Base-by-base conservation (phyloP, 1,284 basidiomycete species). In the Malassezia arunalokei region DNA sequence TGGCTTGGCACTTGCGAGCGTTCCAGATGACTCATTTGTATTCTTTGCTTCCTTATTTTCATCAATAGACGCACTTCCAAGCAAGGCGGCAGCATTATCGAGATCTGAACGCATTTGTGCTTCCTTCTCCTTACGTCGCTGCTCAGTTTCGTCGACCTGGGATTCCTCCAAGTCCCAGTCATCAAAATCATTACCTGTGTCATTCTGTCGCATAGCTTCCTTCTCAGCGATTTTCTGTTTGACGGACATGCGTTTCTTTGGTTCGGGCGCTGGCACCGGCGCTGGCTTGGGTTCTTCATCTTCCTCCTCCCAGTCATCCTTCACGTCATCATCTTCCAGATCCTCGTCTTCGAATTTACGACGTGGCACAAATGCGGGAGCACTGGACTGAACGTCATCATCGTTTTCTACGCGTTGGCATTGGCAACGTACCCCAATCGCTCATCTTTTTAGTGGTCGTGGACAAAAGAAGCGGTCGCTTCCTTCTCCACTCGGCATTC, bases 231-330 rank as follows among this genome's bases (percentile, higher is more conserved):
- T 66, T 55, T 71, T 73, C 40, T 69, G 65, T 51, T 71, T 73
- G 41, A 71, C 63, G 20, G 53, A 57, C 39, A 60, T 61, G 47
- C 67, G 69, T 63, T 71, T 71, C 50, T 64, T 65, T 41, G 65
- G 50, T 14, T 65, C 65, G 20, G 59, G 37, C 1, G 53, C 51
- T 1, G 55, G 57, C 29, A 51, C 46, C 3, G 55, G 40, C 40
- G 56, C 57, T n/a, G 60, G 44, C 28, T 47, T 45, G 47, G 64
- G 59, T 38, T 64, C 63, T 20, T 63, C 63, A 40, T 69, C 65
- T 20, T 64, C 63, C 27, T 65, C 68, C 35, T 73, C 70, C 70
- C 70, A 73, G 47, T 73, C 70, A 43, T 73, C 70, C 62, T 68
- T 66, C 44, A 70, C 54, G 24, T 72, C 59, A 5, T 67, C 68